These are phyloP conservation scores for Hansenula sp. DNA, from an alignment of 1,139 yeast species.

Conservation along the genomic window DNA sequence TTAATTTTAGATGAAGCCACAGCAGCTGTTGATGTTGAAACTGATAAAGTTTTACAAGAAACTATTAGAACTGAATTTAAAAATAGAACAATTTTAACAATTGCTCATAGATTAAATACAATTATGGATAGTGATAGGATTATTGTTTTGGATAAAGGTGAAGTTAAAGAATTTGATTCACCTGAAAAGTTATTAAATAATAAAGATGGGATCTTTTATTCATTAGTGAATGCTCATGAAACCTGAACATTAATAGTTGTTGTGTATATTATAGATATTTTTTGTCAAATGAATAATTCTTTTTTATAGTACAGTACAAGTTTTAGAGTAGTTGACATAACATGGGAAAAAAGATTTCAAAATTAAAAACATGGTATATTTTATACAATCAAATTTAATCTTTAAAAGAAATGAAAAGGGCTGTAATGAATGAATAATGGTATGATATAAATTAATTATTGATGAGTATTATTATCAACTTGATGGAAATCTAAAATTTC, in stretches of 20 bases:
- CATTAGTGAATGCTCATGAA: conserved; percentile 36
- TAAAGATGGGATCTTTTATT: conserved; percentile 68
- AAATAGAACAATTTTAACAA: conserved; percentile 86
- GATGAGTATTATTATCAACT: conserved; percentile 21
- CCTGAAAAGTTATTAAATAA: conserved; percentile 68
- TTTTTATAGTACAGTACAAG: too few species aligned
- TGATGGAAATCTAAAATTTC: conserved; percentile 92
- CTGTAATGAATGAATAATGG: too few species aligned
- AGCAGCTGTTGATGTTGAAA: conserved; percentile 95
- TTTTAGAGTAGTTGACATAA: background rate
- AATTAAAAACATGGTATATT: background rate
- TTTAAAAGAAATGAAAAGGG: background rate
- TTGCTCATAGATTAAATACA: conserved; percentile 93
- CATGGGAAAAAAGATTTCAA: background rate
- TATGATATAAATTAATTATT: conserved; percentile 5
- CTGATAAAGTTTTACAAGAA: conserved; percentile 82
- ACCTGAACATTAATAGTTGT: background rate
- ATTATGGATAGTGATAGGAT: conserved; percentile 89
- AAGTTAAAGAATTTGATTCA: conserved; percentile 81
- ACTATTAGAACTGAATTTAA: conserved; percentile 83
- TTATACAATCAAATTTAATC: background rate
- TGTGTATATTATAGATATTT: background rate
- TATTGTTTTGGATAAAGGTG: conserved; percentile 81
- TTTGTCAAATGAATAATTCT: too few species aligned
- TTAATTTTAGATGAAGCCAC: conserved; percentile 94